Conservation (phyloP, 129 eudicot genomes). For the Tagetes patula region DNA sequence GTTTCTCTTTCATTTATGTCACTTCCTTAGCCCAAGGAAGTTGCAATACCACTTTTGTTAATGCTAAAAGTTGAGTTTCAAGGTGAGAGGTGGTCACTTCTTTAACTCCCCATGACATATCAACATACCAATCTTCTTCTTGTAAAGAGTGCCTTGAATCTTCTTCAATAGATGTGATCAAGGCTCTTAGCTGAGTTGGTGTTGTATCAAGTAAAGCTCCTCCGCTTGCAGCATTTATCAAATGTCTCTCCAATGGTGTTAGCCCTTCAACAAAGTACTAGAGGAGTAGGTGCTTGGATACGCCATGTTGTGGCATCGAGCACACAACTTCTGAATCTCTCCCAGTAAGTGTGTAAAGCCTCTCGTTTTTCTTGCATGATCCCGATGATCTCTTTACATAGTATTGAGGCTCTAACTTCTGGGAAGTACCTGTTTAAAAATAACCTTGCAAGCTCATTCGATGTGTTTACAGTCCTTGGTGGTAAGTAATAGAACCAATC, state of each 20-base stretch:
- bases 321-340: background rate
- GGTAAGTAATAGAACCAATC: background rate
- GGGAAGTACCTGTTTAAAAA: background rate
- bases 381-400: background rate
- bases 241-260: background rate
- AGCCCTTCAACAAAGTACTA: background rate
- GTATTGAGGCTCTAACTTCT: background rate
- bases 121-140: background rate
- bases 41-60: background rate
- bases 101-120: background rate
- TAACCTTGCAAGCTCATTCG: background rate
- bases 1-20: background rate
- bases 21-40: background rate
- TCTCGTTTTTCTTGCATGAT: background rate
- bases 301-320: background rate
- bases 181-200: background rate
- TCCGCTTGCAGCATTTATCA: background rate
- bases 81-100: background rate
- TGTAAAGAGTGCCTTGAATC: background rate
- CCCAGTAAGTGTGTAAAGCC: background rate
- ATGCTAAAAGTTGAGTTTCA: background rate
- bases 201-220: background rate
- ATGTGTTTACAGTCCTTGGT: background rate
- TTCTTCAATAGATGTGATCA: background rate
- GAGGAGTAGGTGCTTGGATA: background rate